Evolutionary conservation across 148 eudicot genomes (phyloP), one percentile per base, ranked within the genome.

Genomic region (Rhododendron griersonianum): DNA sequence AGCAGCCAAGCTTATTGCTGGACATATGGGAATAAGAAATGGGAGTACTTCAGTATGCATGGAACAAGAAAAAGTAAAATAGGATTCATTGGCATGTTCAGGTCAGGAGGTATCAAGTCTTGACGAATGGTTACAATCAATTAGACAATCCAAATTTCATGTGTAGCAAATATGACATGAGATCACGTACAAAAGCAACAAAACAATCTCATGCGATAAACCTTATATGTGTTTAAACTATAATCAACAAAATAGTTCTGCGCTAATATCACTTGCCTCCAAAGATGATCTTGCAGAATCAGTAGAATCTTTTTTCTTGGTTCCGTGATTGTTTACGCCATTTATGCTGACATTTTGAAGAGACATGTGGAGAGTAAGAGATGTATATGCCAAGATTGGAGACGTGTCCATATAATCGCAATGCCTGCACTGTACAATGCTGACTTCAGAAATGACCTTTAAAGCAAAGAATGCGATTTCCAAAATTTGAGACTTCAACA

Each of bases 361-460:
- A 90, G 96, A 91, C 86, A 91, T 88, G 80, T 90, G 93, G 86
- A 94, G 87, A 87, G 96, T 82, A 85, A 97, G 95, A 73, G 93
- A 86, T 87, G 93, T 85, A 75, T 93, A 97, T 71, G 98, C 94
- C 82, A 90, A 89, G 83, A 97, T 85, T 47, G 92, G 86, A 84
- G 91, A 86, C 4, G 89, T 81, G 45, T 91, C 94, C 92, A 95
- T 88, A 88, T 88, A 91, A 81, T 94, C 94, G 84, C 90, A 93
- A 57, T 94, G 90, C 87, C 84, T 67, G 85, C 91, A 92, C 81
- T 93, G 95, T 47, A 83, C 78, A 86, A 95, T 88, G 90, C 95
- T 95, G 85, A 91, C 93, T 90, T 95, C 98, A 87, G 98, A 94
- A 83, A 95, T 89, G 80, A 86, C 89, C 89, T 90, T 94, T 61